Percentiles rank a stretch among this genome's conserved stretches.
Conservation (phyloP, 179 eudicot species). For the Drosera spatulata region DNA sequence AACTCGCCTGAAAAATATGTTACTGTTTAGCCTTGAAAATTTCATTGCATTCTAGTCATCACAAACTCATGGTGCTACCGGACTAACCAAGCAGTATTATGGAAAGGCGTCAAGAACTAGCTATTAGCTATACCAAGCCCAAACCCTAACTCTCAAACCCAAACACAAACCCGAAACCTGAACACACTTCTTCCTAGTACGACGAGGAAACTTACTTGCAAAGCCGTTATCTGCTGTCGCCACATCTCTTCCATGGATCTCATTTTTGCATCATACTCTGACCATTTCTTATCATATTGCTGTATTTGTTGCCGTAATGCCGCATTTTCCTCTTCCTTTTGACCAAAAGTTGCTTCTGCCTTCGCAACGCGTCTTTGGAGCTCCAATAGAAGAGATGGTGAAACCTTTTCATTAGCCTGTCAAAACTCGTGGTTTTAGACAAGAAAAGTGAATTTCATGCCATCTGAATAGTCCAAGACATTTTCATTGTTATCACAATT, state of each 20-base stretch:
- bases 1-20: too few relatives aligned
- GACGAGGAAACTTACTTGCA: constrained; percentile 85
- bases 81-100: too few relatives aligned
- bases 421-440: too few relatives aligned
- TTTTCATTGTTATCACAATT: too few relatives aligned
- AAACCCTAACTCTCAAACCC: constrained; percentile 67
- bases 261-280: constrained; percentile 90
- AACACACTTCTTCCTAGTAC: constrained; percentile 42
- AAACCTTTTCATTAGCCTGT: too few relatives aligned
- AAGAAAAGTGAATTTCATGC: too few relatives aligned
- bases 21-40: too few relatives aligned
- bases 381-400: constrained; percentile 14
- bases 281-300: constrained; percentile 88
- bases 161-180: too few relatives aligned
- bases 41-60: too few relatives aligned
- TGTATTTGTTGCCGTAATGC: constrained; percentile 80
- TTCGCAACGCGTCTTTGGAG: constrained; percentile 77
- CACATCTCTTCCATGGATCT: constrained; percentile 98
- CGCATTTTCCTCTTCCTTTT: constrained; percentile 85
- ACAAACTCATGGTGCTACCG: too few relatives aligned
- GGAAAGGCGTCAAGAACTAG: neutral
- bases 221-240: constrained; percentile 95
- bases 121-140: constrained; percentile 40
- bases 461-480: too few relatives aligned
- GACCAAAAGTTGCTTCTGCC: constrained; percentile 74